Conservation (phyloP, 1,284 basidiomycete genomes). For the Malassezia nana region DNA sequence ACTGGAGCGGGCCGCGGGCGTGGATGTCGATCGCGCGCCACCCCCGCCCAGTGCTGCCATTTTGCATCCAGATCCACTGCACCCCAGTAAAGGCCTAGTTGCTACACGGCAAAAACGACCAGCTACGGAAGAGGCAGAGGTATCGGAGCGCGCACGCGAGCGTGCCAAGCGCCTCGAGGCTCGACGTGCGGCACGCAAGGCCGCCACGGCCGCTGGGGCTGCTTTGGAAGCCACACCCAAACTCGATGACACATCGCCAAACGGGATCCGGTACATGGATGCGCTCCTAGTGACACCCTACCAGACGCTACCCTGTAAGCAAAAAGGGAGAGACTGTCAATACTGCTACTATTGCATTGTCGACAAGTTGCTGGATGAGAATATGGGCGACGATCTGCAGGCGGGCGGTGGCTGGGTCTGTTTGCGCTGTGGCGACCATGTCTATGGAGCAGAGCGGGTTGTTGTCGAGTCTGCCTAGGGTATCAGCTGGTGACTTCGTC, state of each 20-base stretch:
- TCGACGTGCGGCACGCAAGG: constrained; percentile 1
- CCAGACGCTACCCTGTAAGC: constrained; percentile 33
- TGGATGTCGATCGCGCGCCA: constrained; percentile 16
- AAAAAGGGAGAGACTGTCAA: constrained; percentile 4
- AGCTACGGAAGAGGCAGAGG: background rate
- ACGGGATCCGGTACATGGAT: constrained; percentile 37
- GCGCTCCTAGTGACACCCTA: constrained; percentile 37
- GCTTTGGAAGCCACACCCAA: background rate
- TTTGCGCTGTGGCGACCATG: constrained; percentile 28
- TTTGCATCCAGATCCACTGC: constrained; percentile 27
- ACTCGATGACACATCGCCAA: constrained; percentile 23
- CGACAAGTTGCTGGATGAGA: constrained; percentile 33
- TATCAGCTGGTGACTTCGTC: constrained; percentile 11
- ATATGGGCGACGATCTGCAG: constrained; percentile 39
- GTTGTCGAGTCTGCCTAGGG: background rate
- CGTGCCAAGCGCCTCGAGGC: constrained; percentile 1
- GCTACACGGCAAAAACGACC: background rate
- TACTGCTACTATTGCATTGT: constrained; percentile 48
- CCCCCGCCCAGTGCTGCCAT: background rate
- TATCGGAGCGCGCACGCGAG: background rate
- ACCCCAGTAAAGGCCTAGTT: constrained; percentile 13
- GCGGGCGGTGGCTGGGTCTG: constrained; percentile 38
- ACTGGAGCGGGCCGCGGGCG: constrained; percentile 27
- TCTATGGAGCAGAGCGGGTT: constrained; percentile 10
- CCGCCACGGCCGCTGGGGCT: background rate